These are phyloP conservation scores for Manihot esculenta DNA, from an alignment of 441 rosid genomes.

Conservation along the genomic window DNA sequence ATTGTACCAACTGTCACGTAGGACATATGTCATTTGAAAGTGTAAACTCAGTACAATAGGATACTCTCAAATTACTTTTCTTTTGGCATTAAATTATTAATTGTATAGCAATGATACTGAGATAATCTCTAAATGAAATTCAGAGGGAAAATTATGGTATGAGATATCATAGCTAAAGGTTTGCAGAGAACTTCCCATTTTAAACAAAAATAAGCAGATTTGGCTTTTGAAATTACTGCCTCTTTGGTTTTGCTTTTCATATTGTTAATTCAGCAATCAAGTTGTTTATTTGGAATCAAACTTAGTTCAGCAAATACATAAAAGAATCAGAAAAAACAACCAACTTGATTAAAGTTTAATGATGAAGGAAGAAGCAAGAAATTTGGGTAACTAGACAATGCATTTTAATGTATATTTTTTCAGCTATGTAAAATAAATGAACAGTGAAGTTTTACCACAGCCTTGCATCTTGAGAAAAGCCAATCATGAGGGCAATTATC, in stretches of 20 bases:
- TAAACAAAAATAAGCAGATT: not conserved
- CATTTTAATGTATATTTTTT: not conserved
- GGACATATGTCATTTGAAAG: not conserved
- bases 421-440: not conserved
- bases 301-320: no score
- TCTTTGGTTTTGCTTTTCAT: not conserved
- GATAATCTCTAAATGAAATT: no score
- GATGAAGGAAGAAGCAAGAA: not conserved
- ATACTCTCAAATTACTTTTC: not conserved
- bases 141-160: not conserved
- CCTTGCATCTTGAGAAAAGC: conserved; percentile 91
- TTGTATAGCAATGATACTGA: no score
- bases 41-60: not conserved
- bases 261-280: not conserved
- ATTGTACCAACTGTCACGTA: not conserved
- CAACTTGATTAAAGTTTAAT: not conserved
- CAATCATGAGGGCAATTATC: conserved; percentile 96
- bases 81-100: no score
- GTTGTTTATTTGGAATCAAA: no score
- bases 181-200: not conserved
- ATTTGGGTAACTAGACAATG: not conserved
- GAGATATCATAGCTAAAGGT: no score
- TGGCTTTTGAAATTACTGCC: not conserved
- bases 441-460: conserved; percentile 65
- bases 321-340: not conserved